A percentile compares a stretch with the other conserved stretches of the same genome.
These are phyloP conservation scores for Bipolaris sorokiniana DNA, from an alignment of 2,329 filamentous ascomycete genomes.

Conservation along the genomic window DNA sequence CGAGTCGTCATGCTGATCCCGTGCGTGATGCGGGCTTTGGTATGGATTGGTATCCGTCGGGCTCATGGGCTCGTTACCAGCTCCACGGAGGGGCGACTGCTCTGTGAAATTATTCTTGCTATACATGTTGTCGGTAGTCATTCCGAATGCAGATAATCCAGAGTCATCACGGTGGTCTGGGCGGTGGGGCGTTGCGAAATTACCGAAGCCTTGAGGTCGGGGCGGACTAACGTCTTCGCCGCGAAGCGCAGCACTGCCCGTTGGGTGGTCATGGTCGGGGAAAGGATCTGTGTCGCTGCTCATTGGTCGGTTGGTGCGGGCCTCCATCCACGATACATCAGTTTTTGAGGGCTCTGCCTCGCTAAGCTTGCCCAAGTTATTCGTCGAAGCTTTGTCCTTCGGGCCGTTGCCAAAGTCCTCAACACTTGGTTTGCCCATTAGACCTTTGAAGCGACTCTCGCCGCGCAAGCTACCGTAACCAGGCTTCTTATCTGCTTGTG, in stretches of 20 bases:
- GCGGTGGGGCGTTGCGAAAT: slow-evolving; percentile 51
- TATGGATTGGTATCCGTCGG: slow-evolving; percentile 97
- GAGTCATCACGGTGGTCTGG: slow-evolving; percentile 62
- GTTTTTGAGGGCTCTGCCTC: slow-evolving; percentile 57
- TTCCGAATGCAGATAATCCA: slow-evolving; percentile 66
- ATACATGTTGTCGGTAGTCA: slow-evolving; percentile 64
- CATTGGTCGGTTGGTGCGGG: slow-evolving; percentile 54
- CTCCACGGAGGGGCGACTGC: slow-evolving; percentile 58
- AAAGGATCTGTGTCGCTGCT: slow-evolving; percentile 77
- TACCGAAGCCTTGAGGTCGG: slow-evolving; percentile 54
- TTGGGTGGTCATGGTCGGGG: slow-evolving; percentile 66
- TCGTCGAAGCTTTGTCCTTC: slow-evolving; percentile 62
- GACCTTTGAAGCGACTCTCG: slow-evolving; percentile 83
- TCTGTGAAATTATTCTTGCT: slow-evolving; percentile 64
- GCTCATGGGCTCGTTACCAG: slow-evolving; percentile 74
- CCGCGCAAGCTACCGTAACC: slow-evolving; percentile 70
- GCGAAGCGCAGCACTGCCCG: slow-evolving; percentile 74
- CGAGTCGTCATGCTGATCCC: slow-evolving; percentile 66
- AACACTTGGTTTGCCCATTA: slow-evolving; percentile 77
- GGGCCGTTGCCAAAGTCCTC: slow-evolving; percentile 64
- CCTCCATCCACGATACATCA: slow-evolving; percentile 60
- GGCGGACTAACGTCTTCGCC: slow-evolving; percentile 72
- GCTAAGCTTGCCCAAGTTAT: slow-evolving; percentile 60
- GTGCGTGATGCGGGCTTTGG: slow-evolving; percentile 83
- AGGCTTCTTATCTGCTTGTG: slow-evolving; percentile 69